A percentile compares a stretch with the other conserved stretches of the same genome.
phyloP scores from a whole-genome alignment of 495 filamentous ascomycete genomes.

The Sordaria brevicollis region DNA sequence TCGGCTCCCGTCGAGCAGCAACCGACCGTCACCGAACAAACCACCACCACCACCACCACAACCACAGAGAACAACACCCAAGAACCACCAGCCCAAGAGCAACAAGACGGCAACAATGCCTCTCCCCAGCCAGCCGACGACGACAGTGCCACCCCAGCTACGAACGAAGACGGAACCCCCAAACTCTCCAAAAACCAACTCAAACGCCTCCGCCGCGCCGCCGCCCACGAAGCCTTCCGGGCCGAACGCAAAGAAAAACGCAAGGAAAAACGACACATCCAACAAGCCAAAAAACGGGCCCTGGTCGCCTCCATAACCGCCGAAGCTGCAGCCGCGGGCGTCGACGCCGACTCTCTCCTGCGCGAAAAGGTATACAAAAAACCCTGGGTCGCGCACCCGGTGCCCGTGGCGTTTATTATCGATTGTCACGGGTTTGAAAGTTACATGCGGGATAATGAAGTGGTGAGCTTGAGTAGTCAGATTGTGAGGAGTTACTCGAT shows the following conservation, averaged over 20 bases:
- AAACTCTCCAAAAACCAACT: slow-evolving; percentile 68
- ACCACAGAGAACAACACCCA: not conserved
- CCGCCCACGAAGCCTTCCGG: slow-evolving; percentile 58
- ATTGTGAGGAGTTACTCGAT: slow-evolving; percentile 83
- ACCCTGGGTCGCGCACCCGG: slow-evolving; percentile 25
- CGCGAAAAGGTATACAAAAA: slow-evolving; percentile 12
- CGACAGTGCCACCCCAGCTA: not conserved
- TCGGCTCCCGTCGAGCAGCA: slow-evolving; percentile 1
- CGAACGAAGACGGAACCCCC: slow-evolving; percentile 10
- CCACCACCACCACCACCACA: not conserved
- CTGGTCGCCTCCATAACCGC: slow-evolving; percentile 29
- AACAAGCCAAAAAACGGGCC: slow-evolving; percentile 46
- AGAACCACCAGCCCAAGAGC: not conserved
- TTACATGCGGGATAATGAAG: slow-evolving; percentile 75
- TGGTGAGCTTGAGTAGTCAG: too few species aligned
- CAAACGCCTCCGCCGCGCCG: slow-evolving; percentile 57
- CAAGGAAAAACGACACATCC: slow-evolving; percentile 58
- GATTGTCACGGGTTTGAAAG: slow-evolving; percentile 92
- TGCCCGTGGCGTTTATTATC: slow-evolving; percentile 71
- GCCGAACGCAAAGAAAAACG: slow-evolving; percentile 60
- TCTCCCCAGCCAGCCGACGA: not conserved
- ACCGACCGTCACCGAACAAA: not conserved
- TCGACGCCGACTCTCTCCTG: slow-evolving; percentile 17
- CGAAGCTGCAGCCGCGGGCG: slow-evolving; percentile 30
- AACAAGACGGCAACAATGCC: not conserved